Evolutionary conservation across 345 rosid genomes (phyloP), one percentile per base, ranked within the genome.

Genomic region (Physaria fendleri): DNA sequence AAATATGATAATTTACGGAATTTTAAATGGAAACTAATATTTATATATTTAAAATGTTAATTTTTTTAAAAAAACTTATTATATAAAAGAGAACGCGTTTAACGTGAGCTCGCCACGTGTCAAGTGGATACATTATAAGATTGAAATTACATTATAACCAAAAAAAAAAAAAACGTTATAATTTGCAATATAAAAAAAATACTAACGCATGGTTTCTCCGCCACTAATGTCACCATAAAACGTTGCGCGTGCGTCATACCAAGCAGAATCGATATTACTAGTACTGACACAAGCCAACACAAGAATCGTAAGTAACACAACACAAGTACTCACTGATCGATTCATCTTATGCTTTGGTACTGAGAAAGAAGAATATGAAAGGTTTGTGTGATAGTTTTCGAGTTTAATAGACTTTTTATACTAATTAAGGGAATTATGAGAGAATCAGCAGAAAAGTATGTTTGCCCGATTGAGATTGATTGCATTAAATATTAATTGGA

Each of bases 161-260:
- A n/a, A n/a, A n/a, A 5, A 34, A 5, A 34, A 34, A 34, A 1
- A n/a, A 20, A 8, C 43, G 7, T 3, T 14, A 24, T 10, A 43
- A 42, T n/a, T n/a, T 7, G 0, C 6, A 33, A 54, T 5, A 45
- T n/a, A 28, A 11, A 8, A 8, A 44, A 27, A 25, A 43, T 7
- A 70, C 74, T 70, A 62, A 70, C 74, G 50, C 74, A 70, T 70
- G 33, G 74, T 70, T 48, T 70, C 74, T 13, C 48, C 41, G 32
- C 69, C 69, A 52, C 0, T 17, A 0, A 70, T 30, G 47, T 63
- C 74, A 20, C 74, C 74, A 23, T 70, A 70, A 48, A 70, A 70
- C 17, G 74, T 70, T 5, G 74, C 69, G 8, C 20, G 74, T 14
- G 74, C 74, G 16, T 63, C 59, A 5, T 48, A n/a, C 74, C 74